Conservation (phyloP, 169 alveolate species). For the Plasmodium gallinaceum region DNA sequence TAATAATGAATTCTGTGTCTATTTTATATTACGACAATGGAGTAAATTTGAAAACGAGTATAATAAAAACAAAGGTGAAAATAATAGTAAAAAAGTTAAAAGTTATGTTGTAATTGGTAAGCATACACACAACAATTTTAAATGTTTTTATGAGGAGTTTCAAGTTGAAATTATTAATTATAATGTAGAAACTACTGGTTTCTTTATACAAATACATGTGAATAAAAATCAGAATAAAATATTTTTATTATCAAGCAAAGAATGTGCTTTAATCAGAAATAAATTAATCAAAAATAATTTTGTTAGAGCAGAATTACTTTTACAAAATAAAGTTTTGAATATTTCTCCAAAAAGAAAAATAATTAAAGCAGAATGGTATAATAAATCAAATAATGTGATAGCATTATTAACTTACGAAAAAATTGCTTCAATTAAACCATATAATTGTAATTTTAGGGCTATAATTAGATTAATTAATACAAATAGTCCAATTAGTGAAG, state of each 20-base stretch:
- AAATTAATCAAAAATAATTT: conserved; percentile 15
- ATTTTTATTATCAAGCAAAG: conserved; percentile 43
- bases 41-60: background rate
- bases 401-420: conserved; percentile 57
- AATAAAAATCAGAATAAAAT: conserved; percentile 29
- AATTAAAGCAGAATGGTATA: conserved; percentile 70
- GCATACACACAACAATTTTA: conserved; percentile 18
- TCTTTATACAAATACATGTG: conserved; percentile 64
- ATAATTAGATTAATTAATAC: conserved; percentile 48
- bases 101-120: conserved; percentile 57
- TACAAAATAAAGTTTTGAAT: conserved; percentile 19
- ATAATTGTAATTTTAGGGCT: background rate
- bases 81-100: background rate
- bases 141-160: conserved; percentile 53
- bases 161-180: conserved; percentile 48
- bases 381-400: conserved; percentile 25
- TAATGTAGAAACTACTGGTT: conserved; percentile 49
- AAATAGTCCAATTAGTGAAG: background rate
- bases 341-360: conserved; percentile 43
- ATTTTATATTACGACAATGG: conserved; percentile 55
- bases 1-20: conserved; percentile 16
- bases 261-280: conserved; percentile 29
- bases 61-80: background rate
- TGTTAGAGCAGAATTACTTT: conserved; percentile 11
- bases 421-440: background rate